Evolutionary conservation across 495 filamentous ascomycete species (phyloP), one percentile per base, ranked within the genome.

Genomic region (Penicillium odoratum): DNA sequence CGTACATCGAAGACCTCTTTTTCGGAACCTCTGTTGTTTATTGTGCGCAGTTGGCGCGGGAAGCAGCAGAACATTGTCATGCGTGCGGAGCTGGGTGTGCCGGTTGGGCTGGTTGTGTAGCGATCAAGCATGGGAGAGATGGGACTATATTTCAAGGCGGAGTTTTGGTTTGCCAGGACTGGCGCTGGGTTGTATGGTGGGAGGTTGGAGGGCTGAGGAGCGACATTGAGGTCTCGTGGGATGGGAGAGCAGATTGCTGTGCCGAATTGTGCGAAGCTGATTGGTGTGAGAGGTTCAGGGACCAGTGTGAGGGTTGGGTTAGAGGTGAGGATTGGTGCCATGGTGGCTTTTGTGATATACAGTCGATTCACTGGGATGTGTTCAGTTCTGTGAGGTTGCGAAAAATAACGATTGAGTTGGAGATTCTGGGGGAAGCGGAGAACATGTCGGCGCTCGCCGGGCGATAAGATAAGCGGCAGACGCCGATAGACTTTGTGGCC

Each of bases 11-110:
- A 90, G 5, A 85, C 63, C 47, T 72, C 42, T 48, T 58, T 55
- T 26, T 69, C 64, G 34, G 53, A 40, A 31, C 65, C 48, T 33
- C 51, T 46, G 26, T 25, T 49, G 48, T 30, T 58, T 45, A 67
- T 59, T 1, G 62, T 56, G 21, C 76, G 72, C 40, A 85, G 69
- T 11, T 69, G 55, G 29, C 92, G 82, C 13, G 92, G 90, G 30
- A 87, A 85, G 71, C 92, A 97, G 58, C 89, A 82, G 70, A 98
- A 98, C 83, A 98, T 88, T 74, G 85, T 96, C 81, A 93, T 87
- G 28, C 85, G 80, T 26, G 89, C 79, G 8, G 74, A 71, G 8
- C 82, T 81, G n/a, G 81, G 73, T 30, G 73, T 72, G 6, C 80
- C 74, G 73, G 86, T 93, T 7, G 87, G 86, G 6, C 88, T 82